phyloP scores from a whole-genome alignment of 2,329 filamentous ascomycete species.

The Aureobasidium pullulans region DNA sequence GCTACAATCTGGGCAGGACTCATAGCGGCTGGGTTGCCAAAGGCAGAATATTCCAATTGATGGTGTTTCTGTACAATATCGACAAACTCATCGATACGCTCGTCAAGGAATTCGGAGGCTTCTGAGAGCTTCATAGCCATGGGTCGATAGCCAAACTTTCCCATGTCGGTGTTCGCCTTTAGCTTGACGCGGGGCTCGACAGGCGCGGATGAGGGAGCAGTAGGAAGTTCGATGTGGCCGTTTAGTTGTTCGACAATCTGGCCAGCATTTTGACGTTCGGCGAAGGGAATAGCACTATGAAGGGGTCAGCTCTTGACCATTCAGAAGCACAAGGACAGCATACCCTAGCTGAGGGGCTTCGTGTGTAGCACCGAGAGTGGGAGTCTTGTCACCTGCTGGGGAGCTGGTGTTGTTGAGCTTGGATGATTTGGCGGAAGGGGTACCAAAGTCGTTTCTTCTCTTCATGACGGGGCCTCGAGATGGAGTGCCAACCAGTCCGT shows the following conservation, averaged over 20 bases:
- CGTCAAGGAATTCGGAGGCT: conserved; percentile 86
- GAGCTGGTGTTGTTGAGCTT: conserved; percentile 43
- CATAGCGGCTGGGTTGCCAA: conserved; percentile 80
- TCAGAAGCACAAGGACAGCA: too few relatives aligned
- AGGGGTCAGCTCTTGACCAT: conserved; percentile 20
- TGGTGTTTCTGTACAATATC: conserved; percentile 67
- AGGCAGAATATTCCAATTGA: conserved; percentile 66
- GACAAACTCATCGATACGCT: conserved; percentile 86
- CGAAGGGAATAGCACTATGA: conserved; percentile 53
- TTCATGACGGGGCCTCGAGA: conserved; percentile 41
- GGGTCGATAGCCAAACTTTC: conserved; percentile 85
- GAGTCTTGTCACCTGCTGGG: conserved; percentile 37
- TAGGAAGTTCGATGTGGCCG: conserved; percentile 54
- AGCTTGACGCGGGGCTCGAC: conserved; percentile 73
- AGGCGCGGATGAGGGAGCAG: conserved; percentile 58
- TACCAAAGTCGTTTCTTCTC: conserved; percentile 46
- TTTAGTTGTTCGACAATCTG: conserved; percentile 81
- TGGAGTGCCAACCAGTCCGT: conserved; percentile 41
- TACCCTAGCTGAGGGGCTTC: conserved; percentile 10
- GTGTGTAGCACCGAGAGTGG: neutral
- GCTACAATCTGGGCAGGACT: conserved; percentile 82
- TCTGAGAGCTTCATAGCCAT: conserved; percentile 93
- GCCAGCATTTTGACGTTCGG: conserved; percentile 69
- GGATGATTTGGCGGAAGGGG: conserved; percentile 39
- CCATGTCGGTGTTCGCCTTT: conserved; percentile 77